These are phyloP conservation scores for Chrysopogon serrulatus DNA, from an alignment of 176 grass and related monocot genomes.

Conservation along the genomic window DNA sequence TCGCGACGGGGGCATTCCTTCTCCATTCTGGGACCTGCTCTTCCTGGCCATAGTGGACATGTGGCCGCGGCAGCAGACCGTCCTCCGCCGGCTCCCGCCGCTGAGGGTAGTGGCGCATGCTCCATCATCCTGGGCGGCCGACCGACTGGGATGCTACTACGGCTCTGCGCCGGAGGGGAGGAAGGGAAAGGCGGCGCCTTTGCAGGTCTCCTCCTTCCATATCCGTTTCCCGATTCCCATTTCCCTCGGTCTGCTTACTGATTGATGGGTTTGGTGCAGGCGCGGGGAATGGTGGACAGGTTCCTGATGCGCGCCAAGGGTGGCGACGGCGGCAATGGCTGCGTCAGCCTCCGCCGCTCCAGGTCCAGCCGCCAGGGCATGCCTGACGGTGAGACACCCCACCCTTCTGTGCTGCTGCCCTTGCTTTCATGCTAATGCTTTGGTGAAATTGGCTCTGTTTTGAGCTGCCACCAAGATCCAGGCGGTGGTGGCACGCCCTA, in stretches of 20 bases:
- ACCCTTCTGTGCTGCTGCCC: neutral
- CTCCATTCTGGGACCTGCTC: too few relatives aligned
- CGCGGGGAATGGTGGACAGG: constrained; percentile 7
- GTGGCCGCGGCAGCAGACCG: neutral
- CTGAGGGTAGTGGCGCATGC: neutral
- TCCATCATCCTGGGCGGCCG: neutral
- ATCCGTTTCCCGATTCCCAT: neutral
- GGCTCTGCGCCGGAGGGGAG: neutral
- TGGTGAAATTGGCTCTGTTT: neutral
- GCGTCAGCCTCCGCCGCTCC: neutral
- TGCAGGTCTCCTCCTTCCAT: neutral
- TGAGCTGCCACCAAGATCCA: too few relatives aligned
- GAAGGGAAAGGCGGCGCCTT: neutral
- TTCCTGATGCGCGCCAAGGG: constrained; percentile 9
- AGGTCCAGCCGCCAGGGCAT: neutral
- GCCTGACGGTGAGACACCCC: neutral
- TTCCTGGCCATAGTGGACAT: neutral
- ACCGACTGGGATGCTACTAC: neutral
- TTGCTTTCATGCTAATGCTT: neutral
- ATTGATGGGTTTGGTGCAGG: neutral
- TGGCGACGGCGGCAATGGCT: neutral
- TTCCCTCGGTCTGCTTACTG: neutral
- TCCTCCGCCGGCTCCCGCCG: neutral
- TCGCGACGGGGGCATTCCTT: neutral
- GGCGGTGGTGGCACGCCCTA: too few relatives aligned